Conservation (phyloP, 495 filamentous ascomycete genomes). For the Poronia punctata region DNA sequence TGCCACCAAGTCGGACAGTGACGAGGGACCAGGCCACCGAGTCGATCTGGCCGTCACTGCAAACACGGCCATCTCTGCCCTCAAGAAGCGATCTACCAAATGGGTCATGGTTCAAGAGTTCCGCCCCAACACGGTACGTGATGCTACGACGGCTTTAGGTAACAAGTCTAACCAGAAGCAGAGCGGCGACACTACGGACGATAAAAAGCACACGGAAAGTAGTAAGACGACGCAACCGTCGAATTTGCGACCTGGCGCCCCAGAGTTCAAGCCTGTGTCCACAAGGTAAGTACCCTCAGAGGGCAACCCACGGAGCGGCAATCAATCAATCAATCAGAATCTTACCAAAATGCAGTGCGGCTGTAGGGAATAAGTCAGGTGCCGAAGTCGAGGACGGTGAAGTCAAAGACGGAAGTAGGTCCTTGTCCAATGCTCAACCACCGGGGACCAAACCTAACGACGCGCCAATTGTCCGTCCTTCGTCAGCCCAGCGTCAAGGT, state of each 20-base stretch:
- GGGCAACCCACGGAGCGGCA: slow-evolving; percentile 4
- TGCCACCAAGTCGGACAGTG: slow-evolving; percentile 47
- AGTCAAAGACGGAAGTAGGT: slow-evolving; percentile 57
- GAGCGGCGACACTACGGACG: slow-evolving; percentile 31
- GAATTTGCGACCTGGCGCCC: slow-evolving; percentile 33
- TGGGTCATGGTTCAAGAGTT: slow-evolving; percentile 89
- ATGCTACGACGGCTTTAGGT: slow-evolving; percentile 22
- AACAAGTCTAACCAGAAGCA: slow-evolving; percentile 20
- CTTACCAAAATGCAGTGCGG: slow-evolving; percentile 27
- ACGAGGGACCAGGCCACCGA: slow-evolving; percentile 58
- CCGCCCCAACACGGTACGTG: slow-evolving; percentile 41
- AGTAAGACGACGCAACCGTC: slow-evolving; percentile 15
- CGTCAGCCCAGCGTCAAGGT: slow-evolving; percentile 9
- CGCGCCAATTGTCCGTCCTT: slow-evolving; percentile 2
- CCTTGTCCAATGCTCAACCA: slow-evolving; percentile 3
- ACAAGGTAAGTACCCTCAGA: slow-evolving; percentile 20
- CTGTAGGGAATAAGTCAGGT: slow-evolving; percentile 27
- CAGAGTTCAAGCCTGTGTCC: slow-evolving; percentile 38
- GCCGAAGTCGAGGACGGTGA: slow-evolving; percentile 73
- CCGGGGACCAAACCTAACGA: slow-evolving; percentile 11
- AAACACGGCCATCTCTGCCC: slow-evolving; percentile 71
- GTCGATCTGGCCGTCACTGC: slow-evolving; percentile 88
- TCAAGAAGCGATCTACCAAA: slow-evolving; percentile 67
- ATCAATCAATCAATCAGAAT: too few relatives aligned
- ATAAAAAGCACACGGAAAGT: slow-evolving; percentile 24